phyloP scores from a whole-genome alignment of 352 stramenopile species.

The Pythium aquatile region DNA sequence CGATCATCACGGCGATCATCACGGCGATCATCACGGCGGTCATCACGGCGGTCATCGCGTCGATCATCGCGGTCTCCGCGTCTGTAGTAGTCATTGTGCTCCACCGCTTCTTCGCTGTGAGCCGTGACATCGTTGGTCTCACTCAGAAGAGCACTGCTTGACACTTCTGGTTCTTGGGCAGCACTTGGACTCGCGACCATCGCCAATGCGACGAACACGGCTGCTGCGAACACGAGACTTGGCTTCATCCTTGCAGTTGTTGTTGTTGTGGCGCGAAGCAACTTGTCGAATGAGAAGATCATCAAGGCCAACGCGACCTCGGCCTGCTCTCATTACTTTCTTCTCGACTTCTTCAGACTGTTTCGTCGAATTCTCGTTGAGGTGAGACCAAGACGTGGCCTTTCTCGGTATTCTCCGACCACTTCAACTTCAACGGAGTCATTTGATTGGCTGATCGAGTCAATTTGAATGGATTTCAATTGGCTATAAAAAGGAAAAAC shows the following conservation, averaged over 20 bases:
- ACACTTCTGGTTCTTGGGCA: background rate
- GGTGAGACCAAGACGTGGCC: too few relatives aligned
- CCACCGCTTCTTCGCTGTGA: background rate
- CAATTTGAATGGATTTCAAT: background rate
- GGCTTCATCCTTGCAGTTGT: constrained; percentile 5
- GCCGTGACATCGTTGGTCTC: background rate
- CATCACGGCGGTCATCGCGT: background rate
- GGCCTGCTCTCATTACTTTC: too few relatives aligned
- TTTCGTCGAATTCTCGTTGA: too few relatives aligned
- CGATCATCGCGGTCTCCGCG: background rate
- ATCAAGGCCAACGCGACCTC: too few relatives aligned
- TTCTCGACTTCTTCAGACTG: background rate
- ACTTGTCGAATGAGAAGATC: background rate
- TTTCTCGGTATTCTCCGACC: too few relatives aligned
- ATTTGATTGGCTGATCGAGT: background rate
- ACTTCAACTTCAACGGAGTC: background rate
- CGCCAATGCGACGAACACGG: background rate
- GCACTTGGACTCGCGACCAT: background rate
- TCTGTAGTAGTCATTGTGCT: background rate
- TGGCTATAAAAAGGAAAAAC: background rate
- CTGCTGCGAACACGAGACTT: background rate
- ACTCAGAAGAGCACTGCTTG: background rate
- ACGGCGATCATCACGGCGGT: background rate
- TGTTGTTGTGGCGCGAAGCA: background rate
- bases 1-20: background rate